These are phyloP conservation scores for Barnettozyma sp. DNA, from an alignment of 805 yeast genomes.

Conservation along the genomic window DNA sequence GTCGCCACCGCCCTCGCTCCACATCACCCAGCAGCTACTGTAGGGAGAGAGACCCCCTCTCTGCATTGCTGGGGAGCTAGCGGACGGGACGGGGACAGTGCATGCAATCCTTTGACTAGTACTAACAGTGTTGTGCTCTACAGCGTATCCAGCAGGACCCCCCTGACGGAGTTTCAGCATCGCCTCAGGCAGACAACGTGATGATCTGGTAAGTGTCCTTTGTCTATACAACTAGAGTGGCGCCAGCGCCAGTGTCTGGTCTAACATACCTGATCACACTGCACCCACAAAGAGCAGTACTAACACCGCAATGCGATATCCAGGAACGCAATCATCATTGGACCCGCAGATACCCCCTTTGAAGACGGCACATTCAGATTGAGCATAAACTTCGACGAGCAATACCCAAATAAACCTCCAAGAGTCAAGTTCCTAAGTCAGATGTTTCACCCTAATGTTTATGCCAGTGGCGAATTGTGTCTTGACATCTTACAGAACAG, in stretches of 20 bases:
- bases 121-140: neutral
- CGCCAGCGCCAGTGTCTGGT: neutral
- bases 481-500: slow-evolving; percentile 92
- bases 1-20: slow-evolving; percentile 4
- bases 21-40: neutral
- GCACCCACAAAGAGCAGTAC: too few species aligned
- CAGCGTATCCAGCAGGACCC: slow-evolving; percentile 96
- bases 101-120: neutral
- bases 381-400: slow-evolving; percentile 86
- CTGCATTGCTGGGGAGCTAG: neutral
- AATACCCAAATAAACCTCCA: slow-evolving; percentile 97
- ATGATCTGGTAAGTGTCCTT: slow-evolving; percentile 58
- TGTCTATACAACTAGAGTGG: too few species aligned
- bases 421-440: slow-evolving; percentile 82
- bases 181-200: slow-evolving; percentile 94
- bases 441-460: slow-evolving; percentile 98
- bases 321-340: slow-evolving; percentile 91
- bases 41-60: neutral
- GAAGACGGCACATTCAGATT: slow-evolving; percentile 96
- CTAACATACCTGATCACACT: too few species aligned
- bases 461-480: slow-evolving; percentile 92
- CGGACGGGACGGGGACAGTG: neutral
- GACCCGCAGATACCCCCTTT: slow-evolving; percentile 95
- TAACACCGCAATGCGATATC: slow-evolving; percentile 11
- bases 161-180: slow-evolving; percentile 96